Evolutionary conservation across 192 early-diverging fungal species (phyloP), one percentile per base, ranked within the genome.

Genomic region (Chytriomyces sp.): DNA sequence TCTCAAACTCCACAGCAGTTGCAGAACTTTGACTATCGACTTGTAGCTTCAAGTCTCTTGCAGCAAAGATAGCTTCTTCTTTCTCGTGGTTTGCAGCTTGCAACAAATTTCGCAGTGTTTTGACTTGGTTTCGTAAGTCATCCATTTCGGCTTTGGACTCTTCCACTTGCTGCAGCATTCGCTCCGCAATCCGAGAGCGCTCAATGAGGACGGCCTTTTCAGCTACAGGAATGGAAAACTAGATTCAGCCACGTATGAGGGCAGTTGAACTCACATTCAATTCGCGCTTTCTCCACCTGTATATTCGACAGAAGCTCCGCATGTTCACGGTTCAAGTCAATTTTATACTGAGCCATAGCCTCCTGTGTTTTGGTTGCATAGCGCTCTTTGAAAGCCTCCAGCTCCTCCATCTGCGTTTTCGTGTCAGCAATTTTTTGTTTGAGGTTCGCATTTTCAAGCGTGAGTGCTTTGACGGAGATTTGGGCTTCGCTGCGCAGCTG

Each of bases 1-100:
- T 84, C 59, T 86, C 85, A 78, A 84, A 85, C 66, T 86, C 84
- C 17, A 87, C 53, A 8, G 76, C 70, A 4, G 69, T 40, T 17
- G 78, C 74, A 3, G 55, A 70, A 70, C 75, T 72, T 44, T 39
- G 73, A 52, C 19, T 68, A 19, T 32, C 49, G 10, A 65, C 55
- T 62, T 73, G 70, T 30, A 83, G 59, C 69, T 80, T 70, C 70
- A 83, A 41, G 59, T 83, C 82, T 53, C 62, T 77, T 7, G 72
- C 58, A 19, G 52, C 26, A 59, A 75, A 52, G 12, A 77, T 4
- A 19, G 73, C 71, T 2, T 82, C 77, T 33, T 83, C 82, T 34
- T 59, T 78, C 32, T 81, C 79, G 26, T 39, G 37, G 10, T 25
- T 10, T 5, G 52, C 56, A n/a, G 25, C 56, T 7, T 59, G 56